Percentiles rank a stretch among this genome's conserved stretches.
Evolutionary conservation across 768 basidiomycete genomes (phyloP).

Genomic region (Rhizopogon roseolus): DNA sequence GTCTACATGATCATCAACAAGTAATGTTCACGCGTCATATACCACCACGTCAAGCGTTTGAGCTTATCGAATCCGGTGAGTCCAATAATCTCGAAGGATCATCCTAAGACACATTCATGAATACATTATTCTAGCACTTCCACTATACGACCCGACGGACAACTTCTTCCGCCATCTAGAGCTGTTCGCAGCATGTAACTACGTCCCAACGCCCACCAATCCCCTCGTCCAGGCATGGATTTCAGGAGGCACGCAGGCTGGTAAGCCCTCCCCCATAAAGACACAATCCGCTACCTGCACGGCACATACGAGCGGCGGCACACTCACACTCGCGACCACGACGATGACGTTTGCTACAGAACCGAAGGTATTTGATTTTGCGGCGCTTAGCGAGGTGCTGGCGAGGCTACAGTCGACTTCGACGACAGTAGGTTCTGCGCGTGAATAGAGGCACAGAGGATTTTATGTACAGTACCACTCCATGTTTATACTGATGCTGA

Average conservation of each 20-base stretch:
- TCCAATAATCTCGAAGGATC: neutral
- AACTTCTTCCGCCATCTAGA: slow-evolving; percentile 45
- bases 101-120: neutral
- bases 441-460: neutral
- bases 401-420: slow-evolving; percentile 19
- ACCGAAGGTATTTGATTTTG: slow-evolving; percentile 16
- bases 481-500: neutral
- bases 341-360: slow-evolving; percentile 7
- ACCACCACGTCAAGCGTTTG: slow-evolving; percentile 34
- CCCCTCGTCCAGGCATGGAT: slow-evolving; percentile 38
- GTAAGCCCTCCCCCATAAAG: slow-evolving; percentile 10
- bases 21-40: slow-evolving; percentile 43
- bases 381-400: slow-evolving; percentile 19
- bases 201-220: slow-evolving; percentile 33
- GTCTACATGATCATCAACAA: slow-evolving; percentile 13
- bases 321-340: slow-evolving; percentile 10
- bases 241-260: slow-evolving; percentile 14
- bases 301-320: neutral
- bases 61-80: slow-evolving; percentile 40
- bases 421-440: neutral
- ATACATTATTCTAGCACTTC: slow-evolving; percentile 33
- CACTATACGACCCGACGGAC: slow-evolving; percentile 47
- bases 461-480: no score
- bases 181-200: slow-evolving; percentile 38
- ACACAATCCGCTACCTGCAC: slow-evolving; percentile 7